Evolutionary conservation across 352 stramenopile genomes (phyloP).

Genomic region (Elongisporangium undulatum): DNA sequence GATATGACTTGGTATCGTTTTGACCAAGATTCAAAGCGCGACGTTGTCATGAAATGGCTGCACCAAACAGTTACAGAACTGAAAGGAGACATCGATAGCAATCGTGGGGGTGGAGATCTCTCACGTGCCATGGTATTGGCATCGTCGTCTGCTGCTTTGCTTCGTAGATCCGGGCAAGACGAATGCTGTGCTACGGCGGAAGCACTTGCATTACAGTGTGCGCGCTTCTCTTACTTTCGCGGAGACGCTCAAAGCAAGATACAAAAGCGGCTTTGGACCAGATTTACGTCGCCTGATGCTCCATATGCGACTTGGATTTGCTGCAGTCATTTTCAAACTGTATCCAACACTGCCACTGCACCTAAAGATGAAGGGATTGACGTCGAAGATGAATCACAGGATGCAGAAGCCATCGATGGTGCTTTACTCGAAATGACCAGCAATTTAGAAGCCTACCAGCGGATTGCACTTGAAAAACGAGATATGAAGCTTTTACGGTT

Average conservation of each 20-base stretch:
- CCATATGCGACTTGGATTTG: slow-evolving; percentile 51
- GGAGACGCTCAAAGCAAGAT: slow-evolving; percentile 16
- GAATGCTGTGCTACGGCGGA: slow-evolving; percentile 20
- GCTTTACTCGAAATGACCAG: slow-evolving; percentile 18
- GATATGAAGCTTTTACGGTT: slow-evolving; percentile 25
- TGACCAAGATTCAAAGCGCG: slow-evolving; percentile 36
- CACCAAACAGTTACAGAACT: slow-evolving; percentile 26
- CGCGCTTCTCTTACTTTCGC: slow-evolving; percentile 40
- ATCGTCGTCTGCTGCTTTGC: slow-evolving; percentile 14
- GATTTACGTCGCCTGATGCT: slow-evolving; percentile 26
- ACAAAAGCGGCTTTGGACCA: slow-evolving; percentile 36
- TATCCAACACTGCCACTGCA: slow-evolving; percentile 7
- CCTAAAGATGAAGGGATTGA: slow-evolving; percentile 6
- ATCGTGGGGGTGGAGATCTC: slow-evolving; percentile 13
- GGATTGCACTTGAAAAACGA: slow-evolving; percentile 44
- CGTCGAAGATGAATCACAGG: slow-evolving; percentile 10
- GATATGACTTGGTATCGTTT: slow-evolving; percentile 72
- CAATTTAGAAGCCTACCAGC: slow-evolving; percentile 19
- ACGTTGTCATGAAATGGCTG: slow-evolving; percentile 72
- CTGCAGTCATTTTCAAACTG: slow-evolving; percentile 8
- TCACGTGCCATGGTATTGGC: slow-evolving; percentile 25
- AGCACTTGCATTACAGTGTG: slow-evolving; percentile 30
- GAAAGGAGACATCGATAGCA: background rate
- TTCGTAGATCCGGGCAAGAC: slow-evolving; percentile 8
- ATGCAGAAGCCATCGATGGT: slow-evolving; percentile 12